Base-by-base conservation (phyloP, 1,284 basidiomycete species). In the Trichosporon coremiiforme region DNA sequence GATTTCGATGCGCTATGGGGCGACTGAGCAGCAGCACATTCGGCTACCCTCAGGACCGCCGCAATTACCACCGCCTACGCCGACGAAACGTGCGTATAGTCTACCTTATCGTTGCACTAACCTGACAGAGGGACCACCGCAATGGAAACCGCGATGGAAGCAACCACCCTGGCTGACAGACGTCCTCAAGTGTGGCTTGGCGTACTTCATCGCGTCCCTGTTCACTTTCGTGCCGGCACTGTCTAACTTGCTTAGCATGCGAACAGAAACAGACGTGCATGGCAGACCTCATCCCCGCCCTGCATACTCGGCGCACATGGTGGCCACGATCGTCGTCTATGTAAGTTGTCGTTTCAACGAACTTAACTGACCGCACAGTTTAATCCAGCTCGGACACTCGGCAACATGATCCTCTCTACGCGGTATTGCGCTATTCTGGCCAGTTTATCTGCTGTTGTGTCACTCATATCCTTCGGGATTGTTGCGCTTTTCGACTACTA, bases 171-270 rank as follows among this genome's bases (percentile, higher is more conserved):
- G 73, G 29, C 63, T 72, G 13, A 71, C 78, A 2, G 74, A 78
- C 4, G 89, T 98, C 64, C 81, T 95, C 76, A 98, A 98, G 85
- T 99, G 96, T 82, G 88, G 90, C 0, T 85, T 98, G 10, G 92
- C 95, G 0, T 99, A 99, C 81, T 89, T 94, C 70, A 83, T 98
- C 71, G 95, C 88, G 2, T 94, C 93, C 0, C 85, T 98, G 10
- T 98, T 98, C 86, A 98, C 96, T 0, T 98, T 94, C 80, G 89
- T 90, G 8, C 90, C 92, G 0, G 55, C 71, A 0, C 79, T 88
- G 0, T 80, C 83, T 10, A 68, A 65, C 1, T 63, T 82, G 10
- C 75, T 85, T 0, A 81, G 80, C 9, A 79, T 75, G 22, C 66
- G 71, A 0, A 75, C 76, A 1, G 77, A 90, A 75, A 82, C 90